Conservation (phyloP, 345 rosid species). For the Rhizophora apiculata region DNA sequence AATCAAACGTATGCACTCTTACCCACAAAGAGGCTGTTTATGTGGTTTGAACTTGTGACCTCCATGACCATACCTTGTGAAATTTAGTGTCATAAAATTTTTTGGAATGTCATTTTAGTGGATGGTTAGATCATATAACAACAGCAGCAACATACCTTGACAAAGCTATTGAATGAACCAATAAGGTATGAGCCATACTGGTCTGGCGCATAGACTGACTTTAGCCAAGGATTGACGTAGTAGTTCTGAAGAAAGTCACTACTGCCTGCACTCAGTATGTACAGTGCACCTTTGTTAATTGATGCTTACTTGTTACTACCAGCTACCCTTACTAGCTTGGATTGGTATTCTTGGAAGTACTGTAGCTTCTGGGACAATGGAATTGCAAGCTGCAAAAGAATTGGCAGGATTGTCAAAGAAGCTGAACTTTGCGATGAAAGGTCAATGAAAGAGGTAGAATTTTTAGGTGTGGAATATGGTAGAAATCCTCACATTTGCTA, state of each 20-base stretch:
- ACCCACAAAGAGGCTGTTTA: no score
- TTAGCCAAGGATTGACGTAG: constrained; percentile 66
- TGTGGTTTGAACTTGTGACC: no score
- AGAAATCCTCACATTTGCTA: constrained; percentile 39
- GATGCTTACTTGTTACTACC: constrained; percentile 54
- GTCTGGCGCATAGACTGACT: constrained; percentile 56
- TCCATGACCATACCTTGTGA: no score
- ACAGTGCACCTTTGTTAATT: constrained; percentile 59
- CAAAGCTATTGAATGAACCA: constrained; percentile 46
- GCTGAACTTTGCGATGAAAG: background rate
- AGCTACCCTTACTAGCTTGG: constrained; percentile 60
- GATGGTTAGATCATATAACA: no score
- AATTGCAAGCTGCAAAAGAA: constrained; percentile 66
- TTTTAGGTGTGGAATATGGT: background rate
- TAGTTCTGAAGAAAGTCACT: constrained; percentile 89
- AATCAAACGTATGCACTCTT: no score
- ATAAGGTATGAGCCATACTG: constrained; percentile 64
- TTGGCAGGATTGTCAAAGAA: background rate
- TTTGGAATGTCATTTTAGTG: background rate
- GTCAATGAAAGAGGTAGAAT: background rate
- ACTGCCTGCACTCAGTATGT: constrained; percentile 74
- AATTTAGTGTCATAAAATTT: no score
- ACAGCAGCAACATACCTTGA: constrained; percentile 41
- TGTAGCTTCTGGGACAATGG: constrained; percentile 67
- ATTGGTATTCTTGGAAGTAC: constrained; percentile 74